phyloP scores from a whole-genome alignment of 2,329 filamentous ascomycete species.

The Penicillium palitans region DNA sequence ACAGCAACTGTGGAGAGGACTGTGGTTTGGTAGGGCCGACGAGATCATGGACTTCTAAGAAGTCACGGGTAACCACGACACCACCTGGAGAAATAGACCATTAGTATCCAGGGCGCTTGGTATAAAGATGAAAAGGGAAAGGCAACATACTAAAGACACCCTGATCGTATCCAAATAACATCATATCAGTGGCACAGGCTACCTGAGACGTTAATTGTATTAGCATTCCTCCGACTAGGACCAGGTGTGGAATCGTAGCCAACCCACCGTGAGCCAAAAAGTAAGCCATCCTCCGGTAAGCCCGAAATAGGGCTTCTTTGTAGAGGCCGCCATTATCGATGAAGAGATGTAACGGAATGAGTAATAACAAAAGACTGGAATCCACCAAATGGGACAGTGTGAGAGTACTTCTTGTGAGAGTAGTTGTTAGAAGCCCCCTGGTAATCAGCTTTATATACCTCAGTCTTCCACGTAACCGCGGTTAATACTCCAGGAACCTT shows the following conservation, averaged over 20 bases:
- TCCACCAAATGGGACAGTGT: too few relatives aligned
- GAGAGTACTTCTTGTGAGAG: too few relatives aligned
- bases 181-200: constrained; percentile 43
- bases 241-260: not conserved
- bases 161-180: constrained; percentile 50
- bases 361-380: too few relatives aligned
- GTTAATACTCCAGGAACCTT: too few relatives aligned
- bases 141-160: constrained; percentile 52
- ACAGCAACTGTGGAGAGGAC: constrained; percentile 5
- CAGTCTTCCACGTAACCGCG: too few relatives aligned
- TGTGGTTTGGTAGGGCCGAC: constrained; percentile 36
- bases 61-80: constrained; percentile 56
- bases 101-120: not conserved
- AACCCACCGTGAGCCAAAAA: constrained; percentile 7
- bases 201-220: not conserved
- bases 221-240: not conserved
- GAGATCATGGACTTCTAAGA: constrained; percentile 51
- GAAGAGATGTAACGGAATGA: too few relatives aligned
- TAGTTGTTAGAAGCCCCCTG: too few relatives aligned
- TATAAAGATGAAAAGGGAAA: too few relatives aligned
- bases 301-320: constrained; percentile 2
- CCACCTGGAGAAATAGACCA: constrained; percentile 40
- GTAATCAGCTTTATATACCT: too few relatives aligned
- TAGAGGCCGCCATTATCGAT: too few relatives aligned
- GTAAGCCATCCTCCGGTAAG: constrained; percentile 5